Evolutionary conservation across 768 basidiomycete species (phyloP), one percentile per base, ranked within the genome.

Genomic region (Daedaleopsis sinensis): DNA sequence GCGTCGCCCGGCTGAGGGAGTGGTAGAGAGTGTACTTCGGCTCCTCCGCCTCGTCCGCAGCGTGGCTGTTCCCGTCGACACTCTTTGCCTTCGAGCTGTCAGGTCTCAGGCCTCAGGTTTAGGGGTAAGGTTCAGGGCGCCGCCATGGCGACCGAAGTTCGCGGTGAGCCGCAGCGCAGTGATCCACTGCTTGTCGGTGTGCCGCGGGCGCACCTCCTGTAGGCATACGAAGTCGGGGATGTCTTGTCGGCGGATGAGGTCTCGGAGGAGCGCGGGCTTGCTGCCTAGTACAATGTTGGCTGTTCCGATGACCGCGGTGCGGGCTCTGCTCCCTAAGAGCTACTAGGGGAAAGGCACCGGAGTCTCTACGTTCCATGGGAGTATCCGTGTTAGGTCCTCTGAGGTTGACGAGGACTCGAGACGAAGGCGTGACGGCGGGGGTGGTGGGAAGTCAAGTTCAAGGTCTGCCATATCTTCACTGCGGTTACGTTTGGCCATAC

Each of bases 351-450:
- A 70, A 7, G 68, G 68, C 6, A 67, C 65, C 9, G 68, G 68
- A 11, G 66, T 70, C n/a, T 70, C 66, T 19, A 70, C 63, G 46
- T 70, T 70, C 69, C 69, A 67, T 6, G 65, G 68, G 38, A 68
- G 58, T 36, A 67, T 66, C 44, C 47, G 52, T 15, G 56, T 66
- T 35, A 56, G 19, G 23, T 39, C 35, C 24, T 47, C 12, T 3
- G 54, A 36, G 8, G 13, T n/a, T 37, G 46, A 8, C 24, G 44
- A 24, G 21, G 24, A 12, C 18, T 47, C 36, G n/a, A 61, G 13
- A 21, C 52, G 52, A 15, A 37, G 32, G 18, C 56, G 56, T 16
- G 54, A 19, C 13, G 21, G 48, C 13, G 58, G 8, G 42, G 36
- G 48, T 49, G 48, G 54, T 35, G 52, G 35, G n/a, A n/a, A n/a